Evolutionary conservation across 2,329 filamentous ascomycete genomes (phyloP), one percentile per base, ranked within the genome.

Genomic region (Pseudogymnoascus sp.): DNA sequence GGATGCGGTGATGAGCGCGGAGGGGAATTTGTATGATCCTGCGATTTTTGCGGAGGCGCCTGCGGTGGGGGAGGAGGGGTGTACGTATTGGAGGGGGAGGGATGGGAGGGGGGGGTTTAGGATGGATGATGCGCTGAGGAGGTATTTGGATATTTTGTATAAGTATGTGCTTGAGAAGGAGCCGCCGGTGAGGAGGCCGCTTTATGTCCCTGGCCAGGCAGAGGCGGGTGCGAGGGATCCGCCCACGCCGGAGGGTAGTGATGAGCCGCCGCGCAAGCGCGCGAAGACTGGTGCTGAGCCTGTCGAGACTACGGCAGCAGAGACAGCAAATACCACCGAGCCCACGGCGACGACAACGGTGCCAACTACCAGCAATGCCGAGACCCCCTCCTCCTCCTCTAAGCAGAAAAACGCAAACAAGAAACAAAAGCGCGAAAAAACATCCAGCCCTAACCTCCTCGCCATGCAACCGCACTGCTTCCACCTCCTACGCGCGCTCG

Each of bases 1-100:
- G 1, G 95, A 99, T 75, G 95, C 84, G 16, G 86, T 99, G 62
- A 98, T 99, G 95, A 93, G 89, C 69, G 95, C 95, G 4, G 95
- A 99, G 77, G 95, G 92, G 0, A 96, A 97, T 73, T 82, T 99
- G 0, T 93, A 92, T 72, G 92, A 99, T 73, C 95, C 95, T 0
- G 87, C 86, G 1, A 89, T 99, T 48, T 99, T 99, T 73, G 86
- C 88, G 13, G 77, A 80, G 34, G 81, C 86, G 14, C 92, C 92
- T 0, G 74, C 83, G 0, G 71, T 79, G 0, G 89, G 87, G 0
- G 75, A 86, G 57, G 86, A 90, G 74, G 86, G 85, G 0, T 82
- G 89, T 65, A 92, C 96, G 71, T 98, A 95, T 76, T 98, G 93
- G 93, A 82, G 89, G 36, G 91, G 90, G 0, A 81, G 79, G 62